Conservation (phyloP, 2,329 filamentous ascomycete genomes). For the Shiraia sp. region DNA sequence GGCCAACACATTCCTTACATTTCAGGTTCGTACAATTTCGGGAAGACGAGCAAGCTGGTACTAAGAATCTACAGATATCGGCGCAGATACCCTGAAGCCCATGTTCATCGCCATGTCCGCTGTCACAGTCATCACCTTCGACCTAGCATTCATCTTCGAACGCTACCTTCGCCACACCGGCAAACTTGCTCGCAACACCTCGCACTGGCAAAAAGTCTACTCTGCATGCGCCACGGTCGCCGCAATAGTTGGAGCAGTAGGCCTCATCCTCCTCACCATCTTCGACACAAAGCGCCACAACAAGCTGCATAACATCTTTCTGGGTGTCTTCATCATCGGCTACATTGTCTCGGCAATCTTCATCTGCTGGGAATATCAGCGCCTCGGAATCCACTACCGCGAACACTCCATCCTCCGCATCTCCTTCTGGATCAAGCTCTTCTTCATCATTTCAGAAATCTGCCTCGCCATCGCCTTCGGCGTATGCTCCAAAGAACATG, state of each 20-base stretch:
- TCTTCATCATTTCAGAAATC: constrained; percentile 81
- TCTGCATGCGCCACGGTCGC: constrained; percentile 65
- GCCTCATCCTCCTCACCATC: constrained; percentile 80
- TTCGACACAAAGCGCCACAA: constrained; percentile 79
- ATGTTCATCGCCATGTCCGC: constrained; percentile 75
- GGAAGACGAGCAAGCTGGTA: too few relatives aligned
- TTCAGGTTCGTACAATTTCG: constrained; percentile 54
- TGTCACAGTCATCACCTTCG: constrained; percentile 77
- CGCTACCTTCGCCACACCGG: constrained; percentile 83
- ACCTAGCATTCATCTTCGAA: constrained; percentile 78
- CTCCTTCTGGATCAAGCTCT: constrained; percentile 87
- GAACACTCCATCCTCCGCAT: constrained; percentile 71
- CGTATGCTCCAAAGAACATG: constrained; percentile 53
- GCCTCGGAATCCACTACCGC: constrained; percentile 78
- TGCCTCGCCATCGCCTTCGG: constrained; percentile 74
- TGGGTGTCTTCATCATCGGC: constrained; percentile 81
- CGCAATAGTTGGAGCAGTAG: constrained; percentile 74
- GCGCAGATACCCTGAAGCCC: constrained; percentile 68
- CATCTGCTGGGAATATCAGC: constrained; percentile 87
- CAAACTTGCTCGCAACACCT: constrained; percentile 75
- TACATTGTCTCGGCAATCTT: constrained; percentile 86
- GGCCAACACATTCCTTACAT: constrained; percentile 71
- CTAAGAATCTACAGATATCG: constrained; percentile 54
- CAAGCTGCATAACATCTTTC: constrained; percentile 72
- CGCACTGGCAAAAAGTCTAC: constrained; percentile 64